phyloP scores from a whole-genome alignment of 495 filamentous ascomycete species.

The Xylaria intraflava region DNA sequence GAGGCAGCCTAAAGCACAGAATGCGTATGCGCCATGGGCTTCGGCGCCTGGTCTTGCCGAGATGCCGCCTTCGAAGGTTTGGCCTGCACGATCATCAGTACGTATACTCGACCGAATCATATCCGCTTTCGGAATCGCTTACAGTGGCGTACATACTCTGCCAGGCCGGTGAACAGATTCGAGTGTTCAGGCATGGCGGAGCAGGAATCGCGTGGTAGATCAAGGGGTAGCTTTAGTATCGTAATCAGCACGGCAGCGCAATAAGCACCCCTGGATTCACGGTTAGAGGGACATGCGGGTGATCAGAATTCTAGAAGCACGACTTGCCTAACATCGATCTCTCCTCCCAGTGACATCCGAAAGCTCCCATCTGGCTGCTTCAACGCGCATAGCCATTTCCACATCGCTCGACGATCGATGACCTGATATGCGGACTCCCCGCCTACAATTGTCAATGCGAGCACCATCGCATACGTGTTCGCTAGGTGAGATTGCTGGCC shows the following conservation, averaged over 20 bases:
- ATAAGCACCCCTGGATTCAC: constrained; percentile 65
- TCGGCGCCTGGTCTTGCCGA: constrained; percentile 74
- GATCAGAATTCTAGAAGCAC: constrained; percentile 9
- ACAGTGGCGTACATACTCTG: constrained; percentile 78
- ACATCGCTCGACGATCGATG: constrained; percentile 77
- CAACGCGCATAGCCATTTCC: constrained; percentile 76
- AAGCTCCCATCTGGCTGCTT: constrained; percentile 86
- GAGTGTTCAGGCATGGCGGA: constrained; percentile 39
- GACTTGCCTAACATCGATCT: constrained; percentile 80
- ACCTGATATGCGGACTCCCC: constrained; percentile 64
- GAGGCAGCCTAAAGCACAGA: constrained; percentile 84
- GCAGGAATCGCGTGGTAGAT: constrained; percentile 59
- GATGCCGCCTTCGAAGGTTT: constrained; percentile 92
- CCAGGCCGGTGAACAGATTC: constrained; percentile 59
- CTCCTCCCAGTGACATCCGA: constrained; percentile 68
- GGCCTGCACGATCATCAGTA: constrained; percentile 49
- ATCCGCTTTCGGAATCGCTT: constrained; percentile 28
- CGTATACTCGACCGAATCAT: constrained; percentile 6
- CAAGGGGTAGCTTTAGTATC: constrained; percentile 73
- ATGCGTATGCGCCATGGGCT: constrained; percentile 95
- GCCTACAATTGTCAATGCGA: constrained; percentile 70
- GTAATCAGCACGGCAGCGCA: constrained; percentile 78
- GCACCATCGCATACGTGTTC: constrained; percentile 74
- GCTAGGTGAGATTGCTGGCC: constrained; percentile 84
- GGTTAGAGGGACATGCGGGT: constrained; percentile 15